These are phyloP conservation scores for Porphyrellus cyaneotinctus DNA, from an alignment of 768 basidiomycete species.

Conservation along the genomic window DNA sequence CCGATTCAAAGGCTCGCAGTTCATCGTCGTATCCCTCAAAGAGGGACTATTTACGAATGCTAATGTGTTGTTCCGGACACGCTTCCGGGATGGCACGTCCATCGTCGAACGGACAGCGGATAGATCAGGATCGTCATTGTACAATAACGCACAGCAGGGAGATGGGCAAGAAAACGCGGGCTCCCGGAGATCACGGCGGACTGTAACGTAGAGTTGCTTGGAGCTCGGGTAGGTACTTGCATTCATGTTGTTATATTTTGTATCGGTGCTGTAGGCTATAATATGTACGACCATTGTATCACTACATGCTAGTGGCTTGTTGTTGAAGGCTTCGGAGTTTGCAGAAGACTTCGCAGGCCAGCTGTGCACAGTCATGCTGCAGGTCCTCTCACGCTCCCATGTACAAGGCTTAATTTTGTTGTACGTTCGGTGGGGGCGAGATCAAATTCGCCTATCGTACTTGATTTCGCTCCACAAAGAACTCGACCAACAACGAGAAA, in stretches of 20 bases:
- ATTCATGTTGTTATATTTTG: neutral
- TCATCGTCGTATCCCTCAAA: constrained; percentile 95
- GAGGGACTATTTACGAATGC: constrained; percentile 98
- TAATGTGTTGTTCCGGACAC: constrained; percentile 89
- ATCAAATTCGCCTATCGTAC: too few species aligned
- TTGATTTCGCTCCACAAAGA: too few species aligned
- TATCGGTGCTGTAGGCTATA: constrained; percentile 9
- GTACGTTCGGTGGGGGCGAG: too few species aligned
- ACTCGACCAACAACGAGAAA: too few species aligned
- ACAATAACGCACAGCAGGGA: constrained; percentile 21
- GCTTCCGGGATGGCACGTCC: constrained; percentile 92
- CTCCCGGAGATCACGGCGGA: constrained; percentile 21
- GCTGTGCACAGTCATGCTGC: too few species aligned
- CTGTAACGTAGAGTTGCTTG: neutral
- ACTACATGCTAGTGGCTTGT: too few species aligned
- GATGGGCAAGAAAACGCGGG: constrained; percentile 9
- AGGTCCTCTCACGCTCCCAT: too few species aligned
- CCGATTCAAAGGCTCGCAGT: constrained; percentile 96
- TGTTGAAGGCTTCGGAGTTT: too few species aligned
- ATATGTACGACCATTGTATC: neutral
- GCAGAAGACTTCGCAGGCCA: too few species aligned
- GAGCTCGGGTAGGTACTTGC: neutral
- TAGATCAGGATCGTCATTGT: constrained; percentile 50
- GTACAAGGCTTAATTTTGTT: too few species aligned
- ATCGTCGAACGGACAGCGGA: constrained; percentile 80